Evolutionary conservation across 306 rosid genomes (phyloP).

Genomic region (Quercus parvula): DNA sequence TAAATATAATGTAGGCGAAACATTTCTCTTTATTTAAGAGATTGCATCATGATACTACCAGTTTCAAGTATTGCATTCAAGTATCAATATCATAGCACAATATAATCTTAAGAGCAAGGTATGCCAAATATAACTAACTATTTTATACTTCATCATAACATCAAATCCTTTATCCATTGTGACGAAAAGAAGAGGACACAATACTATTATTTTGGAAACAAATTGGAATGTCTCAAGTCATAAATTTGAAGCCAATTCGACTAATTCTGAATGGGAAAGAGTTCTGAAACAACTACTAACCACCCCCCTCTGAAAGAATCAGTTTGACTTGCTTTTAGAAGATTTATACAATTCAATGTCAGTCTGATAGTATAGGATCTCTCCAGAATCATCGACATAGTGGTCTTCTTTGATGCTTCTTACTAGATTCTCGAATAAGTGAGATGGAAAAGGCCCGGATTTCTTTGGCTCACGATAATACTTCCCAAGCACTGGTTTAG

Average conservation of each 20-base stretch:
- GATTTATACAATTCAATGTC: slow-evolving; percentile 44
- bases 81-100: neutral
- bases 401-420: slow-evolving; percentile 70
- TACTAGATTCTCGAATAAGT: slow-evolving; percentile 57
- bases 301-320: slow-evolving; percentile 5
- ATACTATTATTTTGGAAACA: neutral
- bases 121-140: neutral
- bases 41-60: neutral
- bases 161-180: neutral
- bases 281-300: neutral
- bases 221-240: neutral
- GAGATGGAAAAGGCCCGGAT: slow-evolving; percentile 75
- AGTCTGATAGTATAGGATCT: slow-evolving; percentile 66
- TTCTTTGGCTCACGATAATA: slow-evolving; percentile 86
- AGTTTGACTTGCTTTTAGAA: slow-evolving; percentile 36
- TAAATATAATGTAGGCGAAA: no score
- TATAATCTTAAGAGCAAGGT: neutral
- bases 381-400: slow-evolving; percentile 75
- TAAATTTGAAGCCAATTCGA: neutral
- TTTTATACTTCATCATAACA: neutral
- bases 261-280: neutral
- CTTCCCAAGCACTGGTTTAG: slow-evolving; percentile 70
- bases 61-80: neutral
- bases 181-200: neutral
- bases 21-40: no score